A percentile compares a stretch with the other conserved stretches of the same genome.
Evolutionary conservation across 345 rosid genomes (phyloP).

Genomic region (Rhodomyrtus tomentosa): DNA sequence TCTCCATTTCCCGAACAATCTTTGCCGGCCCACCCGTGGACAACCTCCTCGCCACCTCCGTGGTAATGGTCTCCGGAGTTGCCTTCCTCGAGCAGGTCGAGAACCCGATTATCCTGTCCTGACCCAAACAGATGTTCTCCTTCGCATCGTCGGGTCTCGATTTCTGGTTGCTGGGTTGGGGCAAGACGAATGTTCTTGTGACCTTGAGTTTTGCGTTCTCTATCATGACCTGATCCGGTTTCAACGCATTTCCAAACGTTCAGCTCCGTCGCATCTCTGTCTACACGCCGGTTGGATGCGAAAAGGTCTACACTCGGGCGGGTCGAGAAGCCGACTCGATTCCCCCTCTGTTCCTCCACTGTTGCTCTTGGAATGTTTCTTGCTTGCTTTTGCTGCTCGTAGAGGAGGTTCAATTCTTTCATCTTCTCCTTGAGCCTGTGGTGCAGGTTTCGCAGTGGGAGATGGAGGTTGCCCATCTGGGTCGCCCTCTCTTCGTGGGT

Average conservation of each 20-base stretch:
- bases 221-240: constrained; percentile 14
- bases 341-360: constrained; percentile 20
- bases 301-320: constrained; percentile 49
- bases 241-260: constrained; percentile 10
- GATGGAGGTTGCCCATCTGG: background rate
- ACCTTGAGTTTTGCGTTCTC: constrained; percentile 31
- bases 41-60: constrained; percentile 55
- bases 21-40: constrained; percentile 24
- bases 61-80: background rate
- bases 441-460: constrained; percentile 60
- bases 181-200: constrained; percentile 35
- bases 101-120: constrained; percentile 46
- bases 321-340: constrained; percentile 16
- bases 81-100: constrained; percentile 37
- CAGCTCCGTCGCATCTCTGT: constrained; percentile 8
- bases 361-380: constrained; percentile 15
- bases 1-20: constrained; percentile 22
- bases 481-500: constrained; percentile 20
- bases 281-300: constrained; percentile 30
- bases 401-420: constrained; percentile 73
- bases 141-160: constrained; percentile 29
- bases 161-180: constrained; percentile 15
- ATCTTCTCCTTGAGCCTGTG: constrained; percentile 89
- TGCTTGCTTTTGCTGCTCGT: constrained; percentile 91
- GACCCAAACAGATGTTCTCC: constrained; percentile 49